Evolutionary conservation across 352 stramenopile genomes (phyloP), one percentile per base, ranked within the genome.

Genomic region (Phytopythium delawarense): DNA sequence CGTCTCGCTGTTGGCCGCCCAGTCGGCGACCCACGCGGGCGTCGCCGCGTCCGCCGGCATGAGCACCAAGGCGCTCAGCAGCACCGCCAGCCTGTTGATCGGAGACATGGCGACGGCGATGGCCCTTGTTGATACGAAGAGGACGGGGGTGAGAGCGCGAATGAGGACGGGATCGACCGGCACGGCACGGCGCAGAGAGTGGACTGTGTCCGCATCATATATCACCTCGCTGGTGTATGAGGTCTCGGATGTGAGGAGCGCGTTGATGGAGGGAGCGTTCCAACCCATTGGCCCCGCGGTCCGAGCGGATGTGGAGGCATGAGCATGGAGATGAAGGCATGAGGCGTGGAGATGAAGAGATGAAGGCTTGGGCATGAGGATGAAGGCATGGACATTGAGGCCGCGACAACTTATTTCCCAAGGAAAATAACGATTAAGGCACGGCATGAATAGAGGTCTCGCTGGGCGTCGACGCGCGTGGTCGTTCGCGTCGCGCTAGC

Each of bases 1-100:
- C 5, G 23, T n/a, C 37, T 35, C n/a, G n/a, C 13, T 4, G 37
- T 59, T 59, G 35, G 12, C 4, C 2, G n/a, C 54, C 54, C 54
- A 59, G 54, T 51, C 54, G 1, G 35, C 37, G 37, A 50, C 39
- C 54, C 54, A 59, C 37, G 54, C 54, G 18, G 54, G 40, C 21
- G 35, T 60, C 21, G 54, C 54, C 21, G 54, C 54, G 40, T 7
- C 25, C 13, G 48, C 23, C 4, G 21, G 16, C 48, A 37, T 23
- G 13, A 28, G 34, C 48, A 16, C 25, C 13, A 21, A 16, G 23
- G 25, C 48, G 48, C 15, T 37, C 25, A 54, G 48, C 13, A 54
- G 25, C 7, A 15, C 21, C 12, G 12, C 5, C n/a, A 28, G 7
- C 11, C 20, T 8, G 11, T 0, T 1, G n/a, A 49, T 7, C 21